Percentiles rank a stretch among this genome's conserved stretches.
Evolutionary conservation across 73 alveolate species (phyloP).

Genomic region (Paramecium tetraurelia): DNA sequence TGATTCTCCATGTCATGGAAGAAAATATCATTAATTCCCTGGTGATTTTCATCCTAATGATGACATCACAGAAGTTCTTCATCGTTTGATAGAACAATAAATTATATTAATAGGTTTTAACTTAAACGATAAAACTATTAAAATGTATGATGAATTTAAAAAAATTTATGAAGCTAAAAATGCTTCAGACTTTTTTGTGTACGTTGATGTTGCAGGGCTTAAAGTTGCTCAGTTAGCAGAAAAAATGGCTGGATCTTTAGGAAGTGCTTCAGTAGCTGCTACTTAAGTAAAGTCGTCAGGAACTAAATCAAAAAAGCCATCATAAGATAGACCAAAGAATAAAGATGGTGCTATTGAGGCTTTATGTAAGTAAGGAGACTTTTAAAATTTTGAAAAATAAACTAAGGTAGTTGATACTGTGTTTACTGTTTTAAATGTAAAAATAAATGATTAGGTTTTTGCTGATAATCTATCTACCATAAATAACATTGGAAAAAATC

Average conservation of each 20-base stretch:
- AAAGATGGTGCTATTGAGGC: conserved; percentile 52
- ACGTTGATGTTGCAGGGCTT: background rate
- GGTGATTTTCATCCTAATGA: conserved; percentile 64
- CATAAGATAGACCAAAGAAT: background rate
- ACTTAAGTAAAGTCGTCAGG: background rate
- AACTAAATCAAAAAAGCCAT: background rate
- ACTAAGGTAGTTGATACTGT: background rate
- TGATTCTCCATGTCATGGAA: conserved; percentile 78
- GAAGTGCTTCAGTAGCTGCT: background rate
- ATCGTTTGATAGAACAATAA: background rate
- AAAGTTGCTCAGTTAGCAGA: background rate
- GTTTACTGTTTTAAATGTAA: conserved; percentile 16
- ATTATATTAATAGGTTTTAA: background rate
- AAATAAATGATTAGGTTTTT: background rate
- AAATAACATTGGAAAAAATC: background rate
- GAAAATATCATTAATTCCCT: conserved; percentile 55
- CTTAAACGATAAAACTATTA: background rate
- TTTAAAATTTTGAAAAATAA: background rate
- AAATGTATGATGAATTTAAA: background rate
- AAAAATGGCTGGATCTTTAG: background rate
- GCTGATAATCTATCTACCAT: background rate
- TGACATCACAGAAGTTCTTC: background rate
- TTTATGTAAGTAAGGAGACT: background rate
- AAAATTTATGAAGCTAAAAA: background rate
- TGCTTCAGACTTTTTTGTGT: background rate